Base-by-base conservation (phyloP, 2,329 filamentous ascomycete genomes). In the Xylaria sp. region DNA sequence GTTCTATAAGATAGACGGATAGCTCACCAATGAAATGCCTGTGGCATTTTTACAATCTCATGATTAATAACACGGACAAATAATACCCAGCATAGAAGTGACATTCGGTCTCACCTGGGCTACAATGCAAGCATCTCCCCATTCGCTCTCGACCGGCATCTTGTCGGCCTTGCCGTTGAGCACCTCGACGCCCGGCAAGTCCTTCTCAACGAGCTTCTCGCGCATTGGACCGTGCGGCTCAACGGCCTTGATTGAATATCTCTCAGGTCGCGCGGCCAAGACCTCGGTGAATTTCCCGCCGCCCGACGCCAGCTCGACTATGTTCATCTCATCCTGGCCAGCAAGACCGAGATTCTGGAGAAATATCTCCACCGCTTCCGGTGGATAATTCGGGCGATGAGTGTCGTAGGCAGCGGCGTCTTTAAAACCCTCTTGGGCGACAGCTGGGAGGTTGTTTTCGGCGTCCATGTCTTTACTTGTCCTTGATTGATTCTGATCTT, bases 241-340 rank as follows among this genome's bases (percentile, higher is more conserved):
- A 51, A 92, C 78, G 49, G 88, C 84, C 47, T 87, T 70, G 65
- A 92, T 79, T 43, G 84, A 72, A 75, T 84, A 91, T 6, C 76
- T 72, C 74, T 92, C 90, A 0, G 81, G 78, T 31, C 88, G 78
- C 14, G 74, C 77, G 6, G 86, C 84, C 35, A 92, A 79, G 17
- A 83, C 69, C 73, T 89, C 86, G 0, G 89, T 91, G 70, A 91
- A 88, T 71, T 91, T 91, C 25, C 89, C 89, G 0, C 89, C 91
- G 0, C 89, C 89, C 2, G 88, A 87, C 1, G 84, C 89, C 17
- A 92, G 78, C 72, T 92, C 89, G 23, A 91, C 73, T 42, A 91
- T 76, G 46, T 76, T 81, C 14, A 83, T 82, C 47, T 78, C 77
- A 6, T 75, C 54, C 17, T 79, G 70, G 25, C 78, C 80, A 28